Evolutionary conservation across 305 asterid species (phyloP).

Genomic region (Lippia alba): DNA sequence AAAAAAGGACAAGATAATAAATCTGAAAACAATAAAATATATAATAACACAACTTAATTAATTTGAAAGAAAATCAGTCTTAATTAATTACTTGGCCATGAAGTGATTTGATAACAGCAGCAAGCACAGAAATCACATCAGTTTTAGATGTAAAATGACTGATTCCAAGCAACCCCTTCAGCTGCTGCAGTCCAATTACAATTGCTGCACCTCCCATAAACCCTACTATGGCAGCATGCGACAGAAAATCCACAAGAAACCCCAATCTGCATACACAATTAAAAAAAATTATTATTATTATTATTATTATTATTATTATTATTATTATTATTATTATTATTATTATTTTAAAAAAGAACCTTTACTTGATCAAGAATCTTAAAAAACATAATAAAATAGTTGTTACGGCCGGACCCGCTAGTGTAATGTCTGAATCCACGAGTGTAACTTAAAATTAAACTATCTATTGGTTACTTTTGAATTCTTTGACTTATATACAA

Average conservation of each 20-base stretch:
- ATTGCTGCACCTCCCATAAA: slow-evolving; percentile 92
- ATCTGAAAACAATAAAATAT: neutral
- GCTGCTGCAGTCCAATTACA: slow-evolving; percentile 80
- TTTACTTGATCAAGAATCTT: neutral
- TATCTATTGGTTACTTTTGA: too few species aligned
- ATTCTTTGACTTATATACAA: too few species aligned
- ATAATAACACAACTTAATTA: neutral
- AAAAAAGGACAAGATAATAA: neutral
- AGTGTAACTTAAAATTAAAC: too few species aligned
- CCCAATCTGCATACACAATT: slow-evolving; percentile 57
- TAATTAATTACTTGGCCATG: slow-evolving; percentile 55
- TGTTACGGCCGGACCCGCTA: too few species aligned
- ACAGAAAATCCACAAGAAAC: slow-evolving; percentile 79
- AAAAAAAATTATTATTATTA: too few species aligned
- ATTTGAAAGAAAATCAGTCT: neutral
- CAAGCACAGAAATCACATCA: slow-evolving; percentile 63
- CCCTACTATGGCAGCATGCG: slow-evolving; percentile 89
- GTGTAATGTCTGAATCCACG: too few species aligned
- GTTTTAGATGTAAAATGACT: slow-evolving; percentile 65
- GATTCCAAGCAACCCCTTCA: slow-evolving; percentile 75
- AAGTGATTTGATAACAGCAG: slow-evolving; percentile 58
- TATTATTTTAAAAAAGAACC: neutral
- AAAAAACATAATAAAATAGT: neutral
- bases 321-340: too few species aligned
- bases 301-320: too few species aligned